Base-by-base conservation (phyloP, 305 asterid species). In the Fraxinus ornus region DNA sequence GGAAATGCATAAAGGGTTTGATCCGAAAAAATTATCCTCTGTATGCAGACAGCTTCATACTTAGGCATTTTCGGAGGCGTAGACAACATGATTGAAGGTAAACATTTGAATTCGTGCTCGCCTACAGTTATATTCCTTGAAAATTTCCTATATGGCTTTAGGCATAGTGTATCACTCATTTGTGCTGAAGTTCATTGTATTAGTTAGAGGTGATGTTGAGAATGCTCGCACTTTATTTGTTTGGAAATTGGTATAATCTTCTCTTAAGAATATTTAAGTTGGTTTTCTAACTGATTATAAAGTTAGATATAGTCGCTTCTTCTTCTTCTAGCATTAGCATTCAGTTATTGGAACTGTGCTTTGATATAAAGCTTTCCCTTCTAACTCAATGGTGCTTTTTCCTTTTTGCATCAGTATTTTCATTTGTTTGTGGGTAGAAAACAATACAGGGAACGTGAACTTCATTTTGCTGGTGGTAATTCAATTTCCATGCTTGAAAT, bases 1-100 rank as follows among this genome's bases (percentile, higher is more conserved):
- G 98, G 99, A 96, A 96, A 91, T 94, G 99, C 91, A 90, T 96
- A 82, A 94, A 93, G 87, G 98, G 99, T 55, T 87, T 94, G 89
- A 92, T 96, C 87, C 89, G 93, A 82, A 93, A 89, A 84, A 94
- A 93, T 26, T 96, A 93, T 88, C 99, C 98, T 79, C 91, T 93
- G 30, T 91, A 94, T 75, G 98, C 99, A 0, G 98, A 94, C 85
- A 94, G 92, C 89, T 96, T 96, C 79, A 94, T 96, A 79, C 91
- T 96, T 85, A 85, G 92, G 86, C 99, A 96, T 88, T 96, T 96
- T 87, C 88, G 95, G 85, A 91, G 75, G 90, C 90, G 91, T 36
- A 89, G 91, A 84, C 90, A 87, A 57, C 82, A 22, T 21, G 87
- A 89, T 44, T 92, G 87, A 89, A 90, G 89, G 89, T 86, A 79